Evolutionary conservation across 2,329 filamentous ascomycete genomes (phyloP), one percentile per base, ranked within the genome.

Genomic region (Hirsutella minnesotensis): DNA sequence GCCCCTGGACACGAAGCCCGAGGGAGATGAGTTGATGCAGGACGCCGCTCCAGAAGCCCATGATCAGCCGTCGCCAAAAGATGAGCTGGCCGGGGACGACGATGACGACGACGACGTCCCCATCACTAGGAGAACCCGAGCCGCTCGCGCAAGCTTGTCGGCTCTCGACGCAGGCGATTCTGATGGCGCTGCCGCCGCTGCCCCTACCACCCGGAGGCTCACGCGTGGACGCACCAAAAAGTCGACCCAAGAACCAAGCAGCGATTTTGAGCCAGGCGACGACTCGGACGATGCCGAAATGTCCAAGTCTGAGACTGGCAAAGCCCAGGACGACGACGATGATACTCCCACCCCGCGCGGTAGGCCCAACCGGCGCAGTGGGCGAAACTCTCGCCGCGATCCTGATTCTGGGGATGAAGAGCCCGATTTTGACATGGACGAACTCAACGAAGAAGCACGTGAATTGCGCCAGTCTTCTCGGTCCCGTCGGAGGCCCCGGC

Each of bases 381-480:
- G 60, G 52, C 69, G 67, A 45, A 67, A 59, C 46, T 67, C 70
- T n/a, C 68, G 69, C 34, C 68, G 66, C 29, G 64, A 63, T 12
- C 62, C 60, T 10, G 73, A 72, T 35, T 79, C 76, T 1, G 73
- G 59, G 49, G 79, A 69, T 49, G 79, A 70, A 49, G 80, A 70
- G 52, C 69, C 66, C 46, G 70, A 73, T 35, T 67, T 81, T 16
- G 77, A 83, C 50, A 62, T 73, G 40, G 74, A 82, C 45, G 80
- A 84, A 53, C 60, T 83, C 41, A 77, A 75, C 5, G 77, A 81
- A 58, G 80, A 84, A 56, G 69, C 79, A 13, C 69, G 77, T 47
- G 78, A 83, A 45, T 66, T 83, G 38, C 67, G 70, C 39, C 64
- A 74, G 49, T 70, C 69, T 44, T 76, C 75, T 7, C 66, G 68